phyloP scores from a whole-genome alignment of 345 rosid genomes.

The Salix arbutifolia region DNA sequence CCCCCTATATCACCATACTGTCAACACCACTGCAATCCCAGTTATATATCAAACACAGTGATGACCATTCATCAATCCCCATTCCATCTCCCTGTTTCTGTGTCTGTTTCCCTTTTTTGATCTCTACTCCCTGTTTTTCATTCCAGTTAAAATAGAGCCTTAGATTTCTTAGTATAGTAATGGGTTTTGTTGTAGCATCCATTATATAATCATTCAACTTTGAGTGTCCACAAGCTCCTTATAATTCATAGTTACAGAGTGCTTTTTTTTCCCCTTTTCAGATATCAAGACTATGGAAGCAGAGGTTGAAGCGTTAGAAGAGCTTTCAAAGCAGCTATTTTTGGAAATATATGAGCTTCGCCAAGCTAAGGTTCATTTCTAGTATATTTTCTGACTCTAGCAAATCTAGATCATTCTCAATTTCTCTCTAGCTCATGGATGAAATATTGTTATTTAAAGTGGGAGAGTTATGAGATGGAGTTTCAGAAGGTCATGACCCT shows the following conservation, averaged over 20 bases:
- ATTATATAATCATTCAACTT: not conserved
- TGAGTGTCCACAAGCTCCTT: not conserved
- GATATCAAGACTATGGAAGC: conserved; percentile 85
- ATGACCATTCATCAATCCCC: not conserved
- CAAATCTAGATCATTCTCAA: not conserved
- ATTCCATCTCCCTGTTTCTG: not conserved
- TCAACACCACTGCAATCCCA: not conserved
- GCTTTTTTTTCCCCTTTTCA: conserved; percentile 1
- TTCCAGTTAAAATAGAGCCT: not conserved
- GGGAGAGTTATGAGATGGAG: not conserved
- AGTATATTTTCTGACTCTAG: conserved; percentile 2
- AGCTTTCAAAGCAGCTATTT: conserved; percentile 94
- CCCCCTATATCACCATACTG: too few species aligned
- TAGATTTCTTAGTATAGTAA: not conserved
- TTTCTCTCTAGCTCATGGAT: not conserved
- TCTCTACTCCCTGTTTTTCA: not conserved
- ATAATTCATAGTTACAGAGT: not conserved
- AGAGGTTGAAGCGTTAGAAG: conserved; percentile 90
- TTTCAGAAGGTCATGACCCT: not conserved
- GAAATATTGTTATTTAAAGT: not conserved
- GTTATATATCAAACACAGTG: not conserved
- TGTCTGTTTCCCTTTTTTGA: too few species aligned
- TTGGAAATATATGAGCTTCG: conserved; percentile 97
- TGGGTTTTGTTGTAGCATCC: not conserved
- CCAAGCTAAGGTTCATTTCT: conserved; percentile 71